Base-by-base conservation (phyloP, 768 basidiomycete genomes). In the Auriscalpium orientale region DNA sequence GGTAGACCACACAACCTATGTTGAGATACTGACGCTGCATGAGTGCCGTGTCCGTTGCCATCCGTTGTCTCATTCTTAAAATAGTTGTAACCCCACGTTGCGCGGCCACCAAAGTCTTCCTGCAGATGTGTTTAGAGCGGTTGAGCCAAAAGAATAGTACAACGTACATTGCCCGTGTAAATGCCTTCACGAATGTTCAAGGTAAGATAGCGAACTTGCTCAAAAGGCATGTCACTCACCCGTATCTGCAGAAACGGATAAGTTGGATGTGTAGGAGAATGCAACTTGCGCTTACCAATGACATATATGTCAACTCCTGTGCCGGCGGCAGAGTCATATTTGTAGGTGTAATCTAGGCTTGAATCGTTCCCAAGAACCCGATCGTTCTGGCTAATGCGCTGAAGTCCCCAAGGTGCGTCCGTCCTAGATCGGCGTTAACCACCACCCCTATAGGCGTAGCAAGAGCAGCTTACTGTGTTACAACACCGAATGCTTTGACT, bases 21-120 rank as follows among this genome's bases (percentile, higher is more conserved):
- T 11, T 1, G 13, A 8, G 16, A 2, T n/a, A 62, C 61, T 28
- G 18, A 62, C 56, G 65, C 56, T 46, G 56, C 63, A 60, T 75
- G 74, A 37, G 76, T 75, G 20, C 76, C 76, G 55, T 77, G 75
- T 16, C 75, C 75, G 58, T 73, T 64, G n/a, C 70, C 72, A 60
- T 77, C 76, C 40, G 64, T 28, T 5, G 22, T 28, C 5, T 28
- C 22, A 5, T 28, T 28, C 22, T 28, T 28, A 5, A 28, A 28
- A 52, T 76, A 74, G 37, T 68, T 72, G 2, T 66, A 62, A 10
- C 76, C 77, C 71, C 72, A 76, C 16, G 54, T 59, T 16, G 76
- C 76, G 37, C 77, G 74, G 3, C 74, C 75, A 55, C 66, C 72
- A 55, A 78, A 78, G 56, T 73, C 62, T 15, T 48, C 49, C 73